Percentiles rank a stretch among this genome's conserved stretches.
phyloP scores from a whole-genome alignment of 2,329 filamentous ascomycete species.

The Seiridium cupressi region DNA sequence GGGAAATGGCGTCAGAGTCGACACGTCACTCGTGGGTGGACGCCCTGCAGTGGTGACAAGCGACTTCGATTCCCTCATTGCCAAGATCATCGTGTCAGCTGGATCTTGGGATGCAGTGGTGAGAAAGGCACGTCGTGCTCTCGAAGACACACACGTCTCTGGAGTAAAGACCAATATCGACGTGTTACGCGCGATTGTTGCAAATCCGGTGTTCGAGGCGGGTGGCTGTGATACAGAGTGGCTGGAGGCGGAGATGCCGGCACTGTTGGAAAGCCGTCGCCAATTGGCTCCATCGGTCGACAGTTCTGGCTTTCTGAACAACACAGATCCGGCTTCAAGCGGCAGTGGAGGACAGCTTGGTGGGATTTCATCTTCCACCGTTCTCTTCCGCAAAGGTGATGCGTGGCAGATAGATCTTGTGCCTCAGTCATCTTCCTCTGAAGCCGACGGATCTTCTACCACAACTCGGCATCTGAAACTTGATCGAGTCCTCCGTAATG shows the following conservation, averaged over 20 bases:
- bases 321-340: not conserved
- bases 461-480: constrained; percentile 50
- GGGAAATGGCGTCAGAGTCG: constrained; percentile 57
- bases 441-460: constrained; percentile 16
- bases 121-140: constrained; percentile 50
- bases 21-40: constrained; percentile 49
- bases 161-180: constrained; percentile 59
- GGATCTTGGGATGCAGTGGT: constrained; percentile 50
- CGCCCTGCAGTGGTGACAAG: constrained; percentile 44
- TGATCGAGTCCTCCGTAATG: constrained; percentile 53
- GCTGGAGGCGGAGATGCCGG: constrained; percentile 48
- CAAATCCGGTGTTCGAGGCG: constrained; percentile 44
- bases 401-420: constrained; percentile 53
- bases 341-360: not conserved
- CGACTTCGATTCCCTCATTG: constrained; percentile 58
- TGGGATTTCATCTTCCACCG: constrained; percentile 25
- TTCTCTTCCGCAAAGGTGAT: constrained; percentile 56
- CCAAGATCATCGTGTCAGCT: constrained; percentile 58
- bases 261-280: constrained; percentile 21
- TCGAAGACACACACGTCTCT: constrained; percentile 52
- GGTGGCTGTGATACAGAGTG: constrained; percentile 54
- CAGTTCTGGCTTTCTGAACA: not conserved
- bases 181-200: constrained; percentile 52
- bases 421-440: constrained; percentile 21
- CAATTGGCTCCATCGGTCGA: constrained; percentile 5